Evolutionary conservation across 2,329 filamentous ascomycete species (phyloP).

Genomic region (Fusarium solani-melongenae): DNA sequence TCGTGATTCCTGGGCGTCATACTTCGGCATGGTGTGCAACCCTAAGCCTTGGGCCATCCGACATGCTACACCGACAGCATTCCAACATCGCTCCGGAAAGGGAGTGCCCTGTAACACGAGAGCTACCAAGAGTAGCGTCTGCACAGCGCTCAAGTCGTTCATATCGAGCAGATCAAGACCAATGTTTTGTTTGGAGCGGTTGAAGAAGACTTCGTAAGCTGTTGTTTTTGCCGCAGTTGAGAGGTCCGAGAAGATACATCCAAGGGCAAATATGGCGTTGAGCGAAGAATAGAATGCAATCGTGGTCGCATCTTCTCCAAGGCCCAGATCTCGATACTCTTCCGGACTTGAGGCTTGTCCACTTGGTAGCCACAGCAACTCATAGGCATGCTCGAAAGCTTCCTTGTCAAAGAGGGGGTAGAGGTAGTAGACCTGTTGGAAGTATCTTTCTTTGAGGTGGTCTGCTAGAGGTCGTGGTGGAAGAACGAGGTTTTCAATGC

Average conservation of each 20-base stretch:
- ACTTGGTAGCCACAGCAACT: conserved; percentile 50
- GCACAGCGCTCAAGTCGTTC: neutral
- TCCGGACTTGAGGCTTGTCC: neutral
- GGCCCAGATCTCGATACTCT: neutral
- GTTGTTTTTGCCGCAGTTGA: neutral
- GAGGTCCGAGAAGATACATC: neutral
- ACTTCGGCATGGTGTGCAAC: neutral
- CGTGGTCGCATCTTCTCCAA: neutral
- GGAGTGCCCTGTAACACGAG: neutral
- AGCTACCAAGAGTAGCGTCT: neutral
- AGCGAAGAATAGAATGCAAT: neutral
- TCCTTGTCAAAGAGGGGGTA: conserved; percentile 57
- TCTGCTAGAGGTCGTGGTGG: neutral
- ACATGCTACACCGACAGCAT: neutral
- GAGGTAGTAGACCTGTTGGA: conserved; percentile 52
- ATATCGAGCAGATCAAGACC: neutral
- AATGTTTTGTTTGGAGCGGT: neutral
- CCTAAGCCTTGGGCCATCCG: neutral
- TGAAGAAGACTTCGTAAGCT: neutral
- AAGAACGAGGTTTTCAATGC: neutral
- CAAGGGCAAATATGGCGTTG: neutral
- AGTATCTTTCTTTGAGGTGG: conserved; percentile 46
- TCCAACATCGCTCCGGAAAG: neutral
- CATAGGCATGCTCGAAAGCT: conserved; percentile 54
- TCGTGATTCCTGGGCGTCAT: neutral